Conservation (phyloP, 345 rosid species). For the Sisymbrium irio region DNA sequence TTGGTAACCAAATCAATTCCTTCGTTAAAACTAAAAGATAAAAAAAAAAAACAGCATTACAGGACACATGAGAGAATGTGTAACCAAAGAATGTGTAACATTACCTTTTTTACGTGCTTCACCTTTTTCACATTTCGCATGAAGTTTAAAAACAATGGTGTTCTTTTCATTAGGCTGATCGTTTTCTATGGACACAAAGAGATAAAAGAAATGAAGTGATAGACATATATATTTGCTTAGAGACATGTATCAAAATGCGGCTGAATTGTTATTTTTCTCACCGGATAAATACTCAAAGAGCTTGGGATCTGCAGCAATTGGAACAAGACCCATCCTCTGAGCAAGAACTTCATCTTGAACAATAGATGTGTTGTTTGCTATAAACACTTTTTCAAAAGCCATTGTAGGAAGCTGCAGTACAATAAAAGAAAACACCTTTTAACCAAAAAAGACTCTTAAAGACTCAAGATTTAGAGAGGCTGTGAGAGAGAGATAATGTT, state of each 20-base stretch:
- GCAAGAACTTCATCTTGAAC: conserved; percentile 93
- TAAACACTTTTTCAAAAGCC: conserved; percentile 90
- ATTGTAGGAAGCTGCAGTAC: conserved; percentile 73
- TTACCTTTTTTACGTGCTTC: conserved; percentile 41
- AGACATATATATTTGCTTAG: background rate
- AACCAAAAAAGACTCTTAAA: background rate
- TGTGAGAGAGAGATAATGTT: background rate
- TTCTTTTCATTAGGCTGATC: conserved; percentile 86
- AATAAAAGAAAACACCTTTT: background rate
- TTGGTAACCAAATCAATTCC: conserved; percentile 75
- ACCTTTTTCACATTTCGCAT: conserved; percentile 51
- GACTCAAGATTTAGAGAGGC: background rate
- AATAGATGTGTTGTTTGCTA: conserved; percentile 85
- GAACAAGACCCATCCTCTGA: conserved; percentile 92
- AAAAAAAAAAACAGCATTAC: background rate
- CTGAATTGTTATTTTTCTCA: conserved; percentile 8
- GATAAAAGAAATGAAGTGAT: background rate
- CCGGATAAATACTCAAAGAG: conserved; percentile 85
- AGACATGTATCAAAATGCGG: background rate
- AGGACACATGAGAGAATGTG: background rate
- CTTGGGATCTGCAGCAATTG: conserved; percentile 80
- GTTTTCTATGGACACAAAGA: conserved; percentile 46
- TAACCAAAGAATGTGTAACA: too few relatives aligned
- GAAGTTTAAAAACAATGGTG: conserved; percentile 91
- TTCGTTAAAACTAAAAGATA: conserved; percentile 58